These are phyloP conservation scores for Casuarina cunninghamiana DNA, from an alignment of 306 rosid genomes.

Conservation along the genomic window DNA sequence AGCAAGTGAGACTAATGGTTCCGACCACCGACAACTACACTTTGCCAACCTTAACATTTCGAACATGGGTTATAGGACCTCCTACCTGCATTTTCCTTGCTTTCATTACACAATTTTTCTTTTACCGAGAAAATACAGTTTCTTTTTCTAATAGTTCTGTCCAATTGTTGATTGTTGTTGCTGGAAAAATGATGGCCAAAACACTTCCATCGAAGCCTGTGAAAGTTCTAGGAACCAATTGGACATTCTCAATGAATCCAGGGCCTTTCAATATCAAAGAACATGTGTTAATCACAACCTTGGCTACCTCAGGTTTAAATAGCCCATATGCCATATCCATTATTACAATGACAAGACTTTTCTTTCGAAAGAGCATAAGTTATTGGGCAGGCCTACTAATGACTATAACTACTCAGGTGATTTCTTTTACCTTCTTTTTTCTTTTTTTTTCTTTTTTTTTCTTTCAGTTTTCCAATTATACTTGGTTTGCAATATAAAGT, in stretches of 20 bases:
- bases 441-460: too few relatives aligned
- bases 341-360: not conserved
- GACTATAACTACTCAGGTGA: not conserved
- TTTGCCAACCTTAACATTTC: not conserved
- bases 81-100: not conserved
- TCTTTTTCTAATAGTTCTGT: not conserved
- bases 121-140: not conserved
- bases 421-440: not conserved
- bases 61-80: not conserved
- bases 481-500: too few relatives aligned
- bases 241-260: not conserved
- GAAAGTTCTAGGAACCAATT: not conserved
- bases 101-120: not conserved
- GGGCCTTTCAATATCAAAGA: not conserved
- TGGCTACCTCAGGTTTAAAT: not conserved
- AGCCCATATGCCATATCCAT: not conserved
- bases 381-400: not conserved
- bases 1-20: conserved; percentile 5
- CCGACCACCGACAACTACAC: not conserved
- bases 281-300: not conserved
- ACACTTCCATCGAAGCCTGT: not conserved
- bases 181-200: not conserved
- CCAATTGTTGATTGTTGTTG: not conserved
- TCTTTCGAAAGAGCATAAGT: not conserved
- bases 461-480: too few relatives aligned